Conservation (phyloP, 345 rosid species). For the Eucalyptus sp. region DNA sequence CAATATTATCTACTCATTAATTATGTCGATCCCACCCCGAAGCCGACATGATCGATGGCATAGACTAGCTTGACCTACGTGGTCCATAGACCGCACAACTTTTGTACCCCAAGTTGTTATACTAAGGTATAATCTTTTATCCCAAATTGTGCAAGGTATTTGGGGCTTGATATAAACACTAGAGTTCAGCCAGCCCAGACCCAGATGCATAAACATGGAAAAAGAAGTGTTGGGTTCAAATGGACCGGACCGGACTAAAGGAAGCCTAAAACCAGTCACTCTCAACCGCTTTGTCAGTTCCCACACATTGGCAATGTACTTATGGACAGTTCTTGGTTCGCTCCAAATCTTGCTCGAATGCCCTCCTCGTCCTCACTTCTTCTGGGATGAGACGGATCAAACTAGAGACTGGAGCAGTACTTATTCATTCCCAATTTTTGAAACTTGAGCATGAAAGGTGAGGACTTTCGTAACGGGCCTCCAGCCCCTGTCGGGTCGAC, state of each 20-base stretch:
- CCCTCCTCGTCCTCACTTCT: background rate
- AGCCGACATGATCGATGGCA: background rate
- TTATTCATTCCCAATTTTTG: background rate
- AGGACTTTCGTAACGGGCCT: background rate
- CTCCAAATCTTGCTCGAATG: background rate
- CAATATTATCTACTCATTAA: background rate
- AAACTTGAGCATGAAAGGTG: background rate
- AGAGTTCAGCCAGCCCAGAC: background rate
- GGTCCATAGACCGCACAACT: background rate
- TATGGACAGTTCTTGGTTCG: background rate
- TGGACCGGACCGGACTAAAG: background rate
- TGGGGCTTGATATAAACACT: background rate
- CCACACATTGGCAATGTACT: background rate
- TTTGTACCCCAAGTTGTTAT: background rate
- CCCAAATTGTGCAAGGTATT: background rate
- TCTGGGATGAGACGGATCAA: background rate
- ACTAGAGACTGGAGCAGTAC: background rate
- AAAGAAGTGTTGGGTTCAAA: background rate
- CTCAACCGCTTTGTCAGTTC: background rate
- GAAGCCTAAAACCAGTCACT: background rate
- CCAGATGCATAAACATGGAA: background rate
- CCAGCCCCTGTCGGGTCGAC: background rate
- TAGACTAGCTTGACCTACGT: background rate
- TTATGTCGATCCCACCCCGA: background rate
- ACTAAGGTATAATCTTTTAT: background rate